Evolutionary conservation across 108 stramenopile genomes (phyloP), one percentile per base, ranked within the genome.

Genomic region (Pseudonitzschia multiseries): DNA sequence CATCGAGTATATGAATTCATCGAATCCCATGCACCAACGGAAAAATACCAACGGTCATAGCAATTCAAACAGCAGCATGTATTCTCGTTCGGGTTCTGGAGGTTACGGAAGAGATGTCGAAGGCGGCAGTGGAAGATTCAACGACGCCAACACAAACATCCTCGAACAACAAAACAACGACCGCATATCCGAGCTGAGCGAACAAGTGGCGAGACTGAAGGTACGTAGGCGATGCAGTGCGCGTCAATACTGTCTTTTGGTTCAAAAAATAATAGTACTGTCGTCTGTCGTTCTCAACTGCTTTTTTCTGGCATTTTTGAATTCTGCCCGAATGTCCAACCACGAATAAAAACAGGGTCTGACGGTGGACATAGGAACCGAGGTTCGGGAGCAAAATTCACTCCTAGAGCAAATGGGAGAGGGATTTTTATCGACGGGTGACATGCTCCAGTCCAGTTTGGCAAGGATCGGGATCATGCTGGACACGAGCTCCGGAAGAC

Each of bases 111-210:
- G 79, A 24, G 88, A 88, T 72, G 73, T 90, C 36, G 92, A 91
- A 84, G 82, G 85, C 29, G 89, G 86, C 29, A 86, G 86, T 10
- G 71, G 77, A 44, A 61, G 78, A 53, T 83, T 76, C 71, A 70
- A 75, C 66, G 90, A 94, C 59, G 83, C 91, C 74, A 94, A 94
- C 51, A 68, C 91, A 53, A 80, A 74, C 69, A 91, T 94, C 57
- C 77, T 95, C 79, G 94, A 95, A 82, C 81, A 81, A 53, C 91
- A 92, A 79, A 95, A 95, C 71, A 92, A 95, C 64, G 94, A 92
- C 71, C 89, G 89, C 4, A 91, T 95, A 22, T 71, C 81, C 12
- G 90, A 93, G 72, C 68, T 95, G 43, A 87, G 84, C 40, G 94
- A 95, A 36, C 89, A 91, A 71, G 94, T 95, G 36, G 87, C 92